A percentile compares a stretch with the other conserved stretches of the same genome.
These are phyloP conservation scores for Paspalum vaginatum DNA, from an alignment of 176 grass and related monocot species.

Conservation along the genomic window DNA sequence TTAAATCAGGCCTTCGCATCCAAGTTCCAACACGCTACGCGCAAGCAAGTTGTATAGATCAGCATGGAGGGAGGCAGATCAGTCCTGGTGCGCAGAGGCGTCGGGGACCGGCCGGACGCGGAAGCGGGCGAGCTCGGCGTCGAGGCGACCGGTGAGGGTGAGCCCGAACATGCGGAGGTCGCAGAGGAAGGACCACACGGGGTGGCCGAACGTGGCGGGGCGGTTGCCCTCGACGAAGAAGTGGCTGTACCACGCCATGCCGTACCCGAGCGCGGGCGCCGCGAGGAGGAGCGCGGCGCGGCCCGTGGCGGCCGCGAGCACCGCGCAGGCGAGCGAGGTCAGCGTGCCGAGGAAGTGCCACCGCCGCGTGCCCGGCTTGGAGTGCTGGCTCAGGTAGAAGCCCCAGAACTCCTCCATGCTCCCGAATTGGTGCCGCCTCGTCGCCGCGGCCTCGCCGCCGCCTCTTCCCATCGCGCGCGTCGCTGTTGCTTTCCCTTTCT, in stretches of 20 bases:
- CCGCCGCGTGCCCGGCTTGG: slow-evolving; percentile 64
- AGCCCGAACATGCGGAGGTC: slow-evolving; percentile 74
- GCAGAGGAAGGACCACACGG: slow-evolving; percentile 79
- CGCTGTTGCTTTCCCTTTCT: not conserved
- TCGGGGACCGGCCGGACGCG: slow-evolving; percentile 23
- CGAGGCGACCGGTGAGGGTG: slow-evolving; percentile 72
- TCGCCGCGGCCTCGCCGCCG: not conserved
- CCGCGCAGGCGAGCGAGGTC: slow-evolving; percentile 49
- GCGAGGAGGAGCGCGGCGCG: slow-evolving; percentile 46
- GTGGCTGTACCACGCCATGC: slow-evolving; percentile 92
- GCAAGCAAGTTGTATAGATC: not conserved
- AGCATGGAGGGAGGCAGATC: not conserved
- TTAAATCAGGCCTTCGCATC: not conserved
- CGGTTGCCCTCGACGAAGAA: slow-evolving; percentile 81
- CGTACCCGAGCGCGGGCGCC: slow-evolving; percentile 59
- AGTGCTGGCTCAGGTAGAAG: slow-evolving; percentile 89
- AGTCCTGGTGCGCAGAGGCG: slow-evolving; percentile 29
- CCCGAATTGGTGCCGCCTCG: slow-evolving; percentile 44
- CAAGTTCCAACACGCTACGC: not conserved
- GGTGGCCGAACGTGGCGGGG: slow-evolving; percentile 74
- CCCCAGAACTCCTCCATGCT: slow-evolving; percentile 83
- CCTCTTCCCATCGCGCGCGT: slow-evolving; percentile 18
- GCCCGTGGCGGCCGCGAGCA: slow-evolving; percentile 52
- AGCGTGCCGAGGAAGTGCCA: slow-evolving; percentile 84
- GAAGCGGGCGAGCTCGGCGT: slow-evolving; percentile 68